These are phyloP conservation scores for Cordia subcordata DNA, from an alignment of 257 asterid species.

Conservation along the genomic window DNA sequence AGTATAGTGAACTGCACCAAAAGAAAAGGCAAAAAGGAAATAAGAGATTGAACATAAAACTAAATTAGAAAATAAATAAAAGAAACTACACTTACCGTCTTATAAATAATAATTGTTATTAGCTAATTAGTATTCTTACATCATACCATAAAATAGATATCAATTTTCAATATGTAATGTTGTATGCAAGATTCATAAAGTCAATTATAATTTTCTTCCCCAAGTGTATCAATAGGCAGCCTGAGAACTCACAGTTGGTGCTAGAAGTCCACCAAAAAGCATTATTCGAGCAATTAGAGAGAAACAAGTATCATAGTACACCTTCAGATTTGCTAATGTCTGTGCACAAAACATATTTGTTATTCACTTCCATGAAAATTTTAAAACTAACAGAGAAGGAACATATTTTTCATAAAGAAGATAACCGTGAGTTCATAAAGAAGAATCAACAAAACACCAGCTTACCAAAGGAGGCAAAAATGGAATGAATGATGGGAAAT, in stretches of 20 bases:
- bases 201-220: not conserved
- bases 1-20: constrained; percentile 41
- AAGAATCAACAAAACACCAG: not conserved
- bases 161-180: too few relatives aligned
- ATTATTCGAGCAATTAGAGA: constrained; percentile 88
- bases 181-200: too few relatives aligned
- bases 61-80: not conserved
- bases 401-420: too few relatives aligned
- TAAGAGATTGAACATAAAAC: not conserved
- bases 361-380: not conserved
- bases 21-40: not conserved
- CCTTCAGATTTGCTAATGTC: constrained; percentile 71
- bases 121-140: too few relatives aligned
- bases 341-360: constrained; percentile 27
- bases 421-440: not conserved
- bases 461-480: constrained; percentile 94
- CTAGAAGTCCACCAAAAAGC: constrained; percentile 93
- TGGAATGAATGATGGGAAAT: constrained; percentile 91
- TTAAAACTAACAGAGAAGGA: not conserved
- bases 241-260: constrained; percentile 69
- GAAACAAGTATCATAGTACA: constrained; percentile 78
- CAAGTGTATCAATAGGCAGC: constrained; percentile 2
- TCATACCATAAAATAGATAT: too few relatives aligned
- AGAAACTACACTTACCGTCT: too few relatives aligned
- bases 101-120: too few relatives aligned